Evolutionary conservation across 1,284 basidiomycete species (phyloP).

Genomic region (Prillingera fragicola): DNA sequence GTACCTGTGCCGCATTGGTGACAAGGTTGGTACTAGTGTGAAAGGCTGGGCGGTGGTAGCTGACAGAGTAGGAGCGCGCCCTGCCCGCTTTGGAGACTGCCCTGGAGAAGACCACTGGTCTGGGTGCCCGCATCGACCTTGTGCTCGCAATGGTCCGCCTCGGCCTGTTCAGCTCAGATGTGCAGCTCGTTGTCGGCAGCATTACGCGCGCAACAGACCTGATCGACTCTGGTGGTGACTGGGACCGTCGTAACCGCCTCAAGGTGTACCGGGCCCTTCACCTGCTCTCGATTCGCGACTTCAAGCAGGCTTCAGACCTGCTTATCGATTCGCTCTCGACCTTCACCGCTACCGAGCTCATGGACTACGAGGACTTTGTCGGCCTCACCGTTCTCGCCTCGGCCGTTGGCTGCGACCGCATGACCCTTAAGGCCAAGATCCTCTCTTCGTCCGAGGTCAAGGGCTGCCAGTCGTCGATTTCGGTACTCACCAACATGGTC

Average conservation of each 20-base stretch:
- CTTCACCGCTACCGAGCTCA: slow-evolving; percentile 86
- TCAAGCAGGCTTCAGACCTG: slow-evolving; percentile 67
- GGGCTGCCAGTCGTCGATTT: slow-evolving; percentile 49
- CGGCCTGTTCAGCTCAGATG: slow-evolving; percentile 85
- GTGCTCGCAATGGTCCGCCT: slow-evolving; percentile 82
- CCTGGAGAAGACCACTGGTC: slow-evolving; percentile 83
- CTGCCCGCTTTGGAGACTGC: slow-evolving; percentile 77
- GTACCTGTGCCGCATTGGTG: slow-evolving; percentile 83
- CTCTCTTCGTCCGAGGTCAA: slow-evolving; percentile 55
- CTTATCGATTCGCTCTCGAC: slow-evolving; percentile 87
- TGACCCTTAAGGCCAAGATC: slow-evolving; percentile 84
- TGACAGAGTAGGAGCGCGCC: slow-evolving; percentile 57
- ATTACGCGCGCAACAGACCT: slow-evolving; percentile 77
- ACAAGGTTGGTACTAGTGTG: slow-evolving; percentile 78
- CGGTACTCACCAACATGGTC: slow-evolving; percentile 51
- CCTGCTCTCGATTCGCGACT: slow-evolving; percentile 71
- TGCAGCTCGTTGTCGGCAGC: slow-evolving; percentile 64
- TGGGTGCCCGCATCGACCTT: slow-evolving; percentile 90
- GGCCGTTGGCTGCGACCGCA: slow-evolving; percentile 69
- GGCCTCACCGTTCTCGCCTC: slow-evolving; percentile 76
- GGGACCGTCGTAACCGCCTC: slow-evolving; percentile 92
- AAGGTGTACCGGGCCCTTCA: slow-evolving; percentile 93
- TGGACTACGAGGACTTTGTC: slow-evolving; percentile 89
- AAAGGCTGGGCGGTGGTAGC: no score
- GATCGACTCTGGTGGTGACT: slow-evolving; percentile 94